Conservation (phyloP, 805 yeast species). For the Cephaloascus fragrans region DNA sequence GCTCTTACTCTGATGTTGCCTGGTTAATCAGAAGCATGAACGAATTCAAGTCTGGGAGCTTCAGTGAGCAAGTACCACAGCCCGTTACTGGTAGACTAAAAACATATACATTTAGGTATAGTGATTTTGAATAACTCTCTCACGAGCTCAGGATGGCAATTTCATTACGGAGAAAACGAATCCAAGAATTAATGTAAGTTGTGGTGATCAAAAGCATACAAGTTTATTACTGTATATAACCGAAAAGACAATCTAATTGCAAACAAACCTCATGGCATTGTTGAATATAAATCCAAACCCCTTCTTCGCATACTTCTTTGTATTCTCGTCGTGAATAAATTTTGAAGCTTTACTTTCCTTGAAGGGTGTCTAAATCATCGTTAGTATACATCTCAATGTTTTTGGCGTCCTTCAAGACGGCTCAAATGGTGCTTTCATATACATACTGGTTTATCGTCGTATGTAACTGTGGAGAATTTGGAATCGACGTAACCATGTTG, state of each 20-base stretch:
- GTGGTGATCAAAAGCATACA: no score
- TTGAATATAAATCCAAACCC: slow-evolving; percentile 3
- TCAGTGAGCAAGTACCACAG: background rate
- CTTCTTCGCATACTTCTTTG: slow-evolving; percentile 14
- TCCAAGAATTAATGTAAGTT: no score
- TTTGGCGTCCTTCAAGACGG: slow-evolving; percentile 12
- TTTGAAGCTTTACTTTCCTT: slow-evolving; percentile 10
- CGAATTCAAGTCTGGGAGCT: background rate
- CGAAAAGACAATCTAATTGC: background rate
- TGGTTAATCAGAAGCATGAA: slow-evolving; percentile 7
- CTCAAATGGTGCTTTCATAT: no score
- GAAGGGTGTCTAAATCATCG: background rate
- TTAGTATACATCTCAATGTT: background rate
- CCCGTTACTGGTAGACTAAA: background rate
- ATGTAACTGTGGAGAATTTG: slow-evolving; percentile 11
- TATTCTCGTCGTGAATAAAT: slow-evolving; percentile 12
- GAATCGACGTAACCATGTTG: slow-evolving; percentile 15
- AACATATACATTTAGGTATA: background rate
- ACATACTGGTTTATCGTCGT: slow-evolving; percentile 10
- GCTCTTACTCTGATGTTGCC: slow-evolving; percentile 11
- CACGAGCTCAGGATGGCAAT: no score
- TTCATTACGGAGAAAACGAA: no score
- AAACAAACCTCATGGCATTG: background rate
- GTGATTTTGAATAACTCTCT: background rate
- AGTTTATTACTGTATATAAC: no score